Base-by-base conservation (phyloP, 805 yeast genomes). In the Yamadazyma paraphyllophila region DNA sequence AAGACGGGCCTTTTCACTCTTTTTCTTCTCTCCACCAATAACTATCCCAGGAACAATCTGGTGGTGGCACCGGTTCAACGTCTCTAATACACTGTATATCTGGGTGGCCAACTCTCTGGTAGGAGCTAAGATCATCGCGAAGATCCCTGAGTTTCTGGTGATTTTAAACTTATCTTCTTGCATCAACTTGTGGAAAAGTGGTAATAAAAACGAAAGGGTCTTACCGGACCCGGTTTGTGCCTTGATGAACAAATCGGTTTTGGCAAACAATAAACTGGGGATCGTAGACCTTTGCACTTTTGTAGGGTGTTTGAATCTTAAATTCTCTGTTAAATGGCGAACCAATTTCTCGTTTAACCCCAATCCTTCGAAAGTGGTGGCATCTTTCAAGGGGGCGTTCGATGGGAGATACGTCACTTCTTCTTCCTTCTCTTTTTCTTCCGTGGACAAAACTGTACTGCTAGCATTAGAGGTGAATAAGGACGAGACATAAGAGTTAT, bases 181-280 rank as follows among this genome's bases (percentile, higher is more conserved):
- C 80, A 89, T 79, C 36, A 94, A 71, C 48, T 81, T 77, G 52
- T 87, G 82, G 51, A 92, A 64, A 15, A 95, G 83, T 1, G 99
- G 99, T 32, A 95, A 67, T 2, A 85, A 70, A 61, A 87, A 95
- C 0, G 98, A 83, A 45, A 94, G 66, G 0, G 99, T 94, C 65
- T 94, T 94, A 65, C 99, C 99, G 0, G 98, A 91, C 43, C 99
- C 99, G 0, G 99, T 94, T 66, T 95, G 97, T 0, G 99, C 97
- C 60, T 90, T 95, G 39, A 94, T 86, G 54, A 94, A 86, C 45
- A 90, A 68, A 65, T 94, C 99, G 27, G 71, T 65, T 25, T 59
- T 48, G 14, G 57, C 49, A 12, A 52, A 46, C 29, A 63, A 44
- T 36, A 74, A 53, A 1, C 69, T 60, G 15, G 98, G 96, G 8